phyloP scores from a whole-genome alignment of 306 rosid genomes.

The Rosa lucieae region DNA sequence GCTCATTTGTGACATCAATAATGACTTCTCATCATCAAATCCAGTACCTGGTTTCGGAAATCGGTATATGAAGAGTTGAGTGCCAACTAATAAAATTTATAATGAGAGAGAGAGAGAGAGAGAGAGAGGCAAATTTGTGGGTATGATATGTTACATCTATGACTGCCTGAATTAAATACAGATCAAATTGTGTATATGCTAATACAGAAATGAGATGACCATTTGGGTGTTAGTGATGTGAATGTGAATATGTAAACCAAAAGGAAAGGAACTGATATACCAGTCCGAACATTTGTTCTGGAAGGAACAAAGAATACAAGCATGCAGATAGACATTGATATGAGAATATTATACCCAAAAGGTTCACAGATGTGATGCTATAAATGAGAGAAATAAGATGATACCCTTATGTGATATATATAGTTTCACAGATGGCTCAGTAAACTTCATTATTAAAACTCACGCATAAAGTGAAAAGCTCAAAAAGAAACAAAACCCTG shows the following conservation, averaged over 20 bases:
- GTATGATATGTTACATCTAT: background rate
- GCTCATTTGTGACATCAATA: conserved; percentile 88
- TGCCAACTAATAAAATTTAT: conserved; percentile 4
- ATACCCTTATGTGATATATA: background rate
- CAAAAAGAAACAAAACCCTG: background rate
- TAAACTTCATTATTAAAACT: background rate
- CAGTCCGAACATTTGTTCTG: background rate
- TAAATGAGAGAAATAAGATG: background rate
- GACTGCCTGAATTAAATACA: background rate
- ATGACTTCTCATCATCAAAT: conserved; percentile 89
- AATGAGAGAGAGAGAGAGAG: conserved; percentile 1
- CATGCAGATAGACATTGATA: background rate
- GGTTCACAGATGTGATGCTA: background rate
- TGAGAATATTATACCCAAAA: background rate
- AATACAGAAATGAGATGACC: background rate
- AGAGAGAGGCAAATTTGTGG: background rate
- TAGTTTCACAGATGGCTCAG: background rate
- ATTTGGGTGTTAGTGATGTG: background rate
- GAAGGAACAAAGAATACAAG: background rate
- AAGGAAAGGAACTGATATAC: background rate
- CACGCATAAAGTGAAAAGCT: background rate
- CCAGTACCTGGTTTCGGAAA: conserved; percentile 61
- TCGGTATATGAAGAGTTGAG: background rate
- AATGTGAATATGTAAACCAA: background rate
- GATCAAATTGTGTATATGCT: background rate